Percentiles rank a stretch among this genome's conserved stretches.
Conservation (phyloP, 805 yeast species). For the Spathaspora boniae region DNA sequence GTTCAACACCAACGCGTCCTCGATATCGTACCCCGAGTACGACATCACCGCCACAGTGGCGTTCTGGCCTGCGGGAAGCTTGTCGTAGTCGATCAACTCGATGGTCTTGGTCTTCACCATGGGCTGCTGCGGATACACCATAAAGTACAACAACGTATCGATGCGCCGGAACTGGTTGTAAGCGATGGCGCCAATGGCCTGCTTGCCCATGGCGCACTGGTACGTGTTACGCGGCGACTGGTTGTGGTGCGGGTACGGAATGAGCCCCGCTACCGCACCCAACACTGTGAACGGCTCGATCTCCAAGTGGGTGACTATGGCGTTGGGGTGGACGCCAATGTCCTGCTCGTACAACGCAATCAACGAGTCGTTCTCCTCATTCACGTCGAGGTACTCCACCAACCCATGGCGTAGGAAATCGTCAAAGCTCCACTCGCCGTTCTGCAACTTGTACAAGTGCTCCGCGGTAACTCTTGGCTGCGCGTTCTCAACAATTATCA, state of each 20-base stretch:
- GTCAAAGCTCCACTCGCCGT: slow-evolving; percentile 82
- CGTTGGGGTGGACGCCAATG: slow-evolving; percentile 41
- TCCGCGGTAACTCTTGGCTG: slow-evolving; percentile 64
- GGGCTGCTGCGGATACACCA: slow-evolving; percentile 99
- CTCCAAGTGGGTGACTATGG: slow-evolving; percentile 79
- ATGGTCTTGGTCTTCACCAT: slow-evolving; percentile 98
- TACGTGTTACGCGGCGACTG: slow-evolving; percentile 91
- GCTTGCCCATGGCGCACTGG: slow-evolving; percentile 97
- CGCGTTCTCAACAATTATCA: slow-evolving; percentile 77
- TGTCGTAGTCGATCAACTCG: slow-evolving; percentile 91
- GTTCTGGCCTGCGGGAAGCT: slow-evolving; percentile 97
- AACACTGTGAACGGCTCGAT: slow-evolving; percentile 91
- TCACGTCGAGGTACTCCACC: slow-evolving; percentile 94
- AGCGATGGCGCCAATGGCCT: slow-evolving; percentile 99
- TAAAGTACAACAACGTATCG: slow-evolving; percentile 85
- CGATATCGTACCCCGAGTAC: slow-evolving; percentile 98
- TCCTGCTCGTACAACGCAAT: slow-evolving; percentile 82
- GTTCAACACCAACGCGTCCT: slow-evolving; percentile 94
- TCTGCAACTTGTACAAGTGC: slow-evolving; percentile 60
- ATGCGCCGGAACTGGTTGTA: slow-evolving; percentile 95
- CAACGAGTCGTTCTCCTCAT: slow-evolving; percentile 92
- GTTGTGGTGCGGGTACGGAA: slow-evolving; percentile 90
- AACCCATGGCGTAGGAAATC: slow-evolving; percentile 82
- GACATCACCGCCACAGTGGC: slow-evolving; percentile 99
- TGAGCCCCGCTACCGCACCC: slow-evolving; percentile 90